Evolutionary conservation across 2,329 filamentous ascomycete genomes (phyloP).

Genomic region (Spiromastix sp.): DNA sequence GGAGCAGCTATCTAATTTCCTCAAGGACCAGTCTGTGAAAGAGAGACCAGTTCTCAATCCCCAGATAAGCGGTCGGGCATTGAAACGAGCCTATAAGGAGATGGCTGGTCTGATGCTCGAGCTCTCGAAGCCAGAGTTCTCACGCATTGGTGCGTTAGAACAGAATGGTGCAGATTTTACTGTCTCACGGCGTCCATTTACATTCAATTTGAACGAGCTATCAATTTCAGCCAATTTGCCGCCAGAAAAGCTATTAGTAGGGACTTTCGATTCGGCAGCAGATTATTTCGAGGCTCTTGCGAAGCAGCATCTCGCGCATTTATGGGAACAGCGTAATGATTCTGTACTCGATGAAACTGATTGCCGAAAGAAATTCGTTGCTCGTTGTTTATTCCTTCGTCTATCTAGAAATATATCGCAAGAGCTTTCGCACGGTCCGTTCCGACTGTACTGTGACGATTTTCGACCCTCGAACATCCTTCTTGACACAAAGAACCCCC

Average conservation of each 20-base stretch:
- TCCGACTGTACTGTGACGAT: constrained; percentile 19
- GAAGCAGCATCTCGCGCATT: constrained; percentile 14
- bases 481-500: constrained; percentile 11
- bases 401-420: constrained; percentile 12
- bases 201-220: constrained; percentile 10
- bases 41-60: neutral
- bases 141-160: constrained; percentile 10
- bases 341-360: constrained; percentile 28
- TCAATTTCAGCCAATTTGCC: constrained; percentile 6
- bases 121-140: constrained; percentile 11
- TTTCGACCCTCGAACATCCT: constrained; percentile 19
- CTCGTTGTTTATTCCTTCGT: constrained; percentile 15
- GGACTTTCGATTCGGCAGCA: constrained; percentile 6
- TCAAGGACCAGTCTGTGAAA: constrained; percentile 12
- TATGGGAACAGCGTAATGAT: constrained; percentile 34
- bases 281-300: constrained; percentile 9
- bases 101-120: constrained; percentile 13
- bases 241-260: neutral
- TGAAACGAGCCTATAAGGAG: constrained; percentile 10
- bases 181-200: constrained; percentile 7
- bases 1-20: constrained; percentile 14
- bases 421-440: constrained; percentile 11
- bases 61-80: neutral
- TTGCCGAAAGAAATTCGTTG: constrained; percentile 34
- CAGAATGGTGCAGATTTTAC: constrained; percentile 4